A percentile compares a stretch with the other conserved stretches of the same genome.
Conservation (phyloP, 2,329 filamentous ascomycete species). For the Chaetomiaceae sp. region DNA sequence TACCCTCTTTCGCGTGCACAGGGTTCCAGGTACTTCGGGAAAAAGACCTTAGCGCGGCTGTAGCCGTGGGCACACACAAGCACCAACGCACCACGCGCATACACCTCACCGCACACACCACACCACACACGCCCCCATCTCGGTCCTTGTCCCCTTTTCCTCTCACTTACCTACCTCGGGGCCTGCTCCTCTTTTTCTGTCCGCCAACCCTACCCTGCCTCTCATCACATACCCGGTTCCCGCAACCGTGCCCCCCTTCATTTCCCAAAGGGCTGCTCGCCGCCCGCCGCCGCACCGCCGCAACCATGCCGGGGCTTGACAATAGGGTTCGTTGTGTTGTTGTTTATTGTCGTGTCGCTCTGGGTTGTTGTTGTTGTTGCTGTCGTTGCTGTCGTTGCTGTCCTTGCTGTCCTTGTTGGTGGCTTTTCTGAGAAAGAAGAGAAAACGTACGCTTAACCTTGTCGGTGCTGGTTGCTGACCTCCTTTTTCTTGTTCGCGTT, state of each 20-base stretch:
- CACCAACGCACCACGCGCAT: too few species aligned
- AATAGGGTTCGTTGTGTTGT: constrained; percentile 1
- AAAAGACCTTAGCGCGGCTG: neutral
- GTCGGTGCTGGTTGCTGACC: too few species aligned
- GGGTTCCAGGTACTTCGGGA: neutral
- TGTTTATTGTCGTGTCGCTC: too few species aligned
- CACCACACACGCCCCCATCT: too few species aligned
- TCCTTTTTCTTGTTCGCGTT: too few species aligned
- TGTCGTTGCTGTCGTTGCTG: neutral
- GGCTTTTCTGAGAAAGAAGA: constrained; percentile 5
- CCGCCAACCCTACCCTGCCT: neutral
- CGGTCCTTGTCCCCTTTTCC: neutral
- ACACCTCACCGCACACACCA: too few species aligned
- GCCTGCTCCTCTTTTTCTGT: too few species aligned
- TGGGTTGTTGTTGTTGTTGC: too few species aligned
- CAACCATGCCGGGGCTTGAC: neutral
- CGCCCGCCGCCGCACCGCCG: neutral
- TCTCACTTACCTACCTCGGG: neutral
- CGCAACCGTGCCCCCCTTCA: neutral
- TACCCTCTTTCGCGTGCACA: neutral
- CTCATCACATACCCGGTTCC: neutral
- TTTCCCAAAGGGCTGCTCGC: neutral
- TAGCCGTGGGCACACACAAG: neutral
- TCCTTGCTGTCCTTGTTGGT: neutral
- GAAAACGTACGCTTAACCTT: too few species aligned